Percentiles rank a stretch among this genome's conserved stretches.
These are phyloP conservation scores for Aureobasidium sp. DNA, from an alignment of 2,329 filamentous ascomycete species.

Conservation along the genomic window DNA sequence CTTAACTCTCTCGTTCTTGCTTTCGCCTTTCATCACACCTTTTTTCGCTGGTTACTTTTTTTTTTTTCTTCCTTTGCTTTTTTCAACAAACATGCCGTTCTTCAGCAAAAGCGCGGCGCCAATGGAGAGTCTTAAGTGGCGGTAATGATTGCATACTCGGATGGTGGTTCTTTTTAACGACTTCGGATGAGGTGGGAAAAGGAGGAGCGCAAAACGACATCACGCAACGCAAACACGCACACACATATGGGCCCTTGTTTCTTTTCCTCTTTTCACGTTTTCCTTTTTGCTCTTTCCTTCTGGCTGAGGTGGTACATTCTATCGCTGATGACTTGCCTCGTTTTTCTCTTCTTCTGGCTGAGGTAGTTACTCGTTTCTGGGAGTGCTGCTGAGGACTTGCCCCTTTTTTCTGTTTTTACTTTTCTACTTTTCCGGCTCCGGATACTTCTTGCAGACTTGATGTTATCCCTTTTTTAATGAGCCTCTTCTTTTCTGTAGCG, in stretches of 20 bases:
- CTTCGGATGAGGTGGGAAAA: neutral
- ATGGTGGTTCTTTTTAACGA: neutral
- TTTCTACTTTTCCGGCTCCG: neutral
- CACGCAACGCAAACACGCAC: neutral
- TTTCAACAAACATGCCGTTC: neutral
- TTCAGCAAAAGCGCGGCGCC: neutral
- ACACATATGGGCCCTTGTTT: neutral
- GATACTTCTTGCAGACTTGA: neutral
- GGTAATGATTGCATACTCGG: constrained; percentile 3
- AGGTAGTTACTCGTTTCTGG: neutral
- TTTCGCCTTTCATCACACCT: neutral
- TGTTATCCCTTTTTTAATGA: neutral
- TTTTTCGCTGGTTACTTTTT: neutral
- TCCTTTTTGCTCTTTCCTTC: neutral
- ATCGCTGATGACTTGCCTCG: neutral
- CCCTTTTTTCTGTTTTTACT: neutral
- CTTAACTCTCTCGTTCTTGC: neutral
- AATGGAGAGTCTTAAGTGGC: neutral
- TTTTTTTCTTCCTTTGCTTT: neutral
- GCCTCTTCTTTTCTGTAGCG: neutral
- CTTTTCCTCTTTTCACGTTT: neutral
- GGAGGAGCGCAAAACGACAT: neutral
- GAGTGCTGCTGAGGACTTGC: neutral
- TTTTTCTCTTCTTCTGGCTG: neutral
- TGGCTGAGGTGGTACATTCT: neutral